Evolutionary conservation across 2,329 filamentous ascomycete species (phyloP), one percentile per base, ranked within the genome.

Genomic region (Penicillium hordei): DNA sequence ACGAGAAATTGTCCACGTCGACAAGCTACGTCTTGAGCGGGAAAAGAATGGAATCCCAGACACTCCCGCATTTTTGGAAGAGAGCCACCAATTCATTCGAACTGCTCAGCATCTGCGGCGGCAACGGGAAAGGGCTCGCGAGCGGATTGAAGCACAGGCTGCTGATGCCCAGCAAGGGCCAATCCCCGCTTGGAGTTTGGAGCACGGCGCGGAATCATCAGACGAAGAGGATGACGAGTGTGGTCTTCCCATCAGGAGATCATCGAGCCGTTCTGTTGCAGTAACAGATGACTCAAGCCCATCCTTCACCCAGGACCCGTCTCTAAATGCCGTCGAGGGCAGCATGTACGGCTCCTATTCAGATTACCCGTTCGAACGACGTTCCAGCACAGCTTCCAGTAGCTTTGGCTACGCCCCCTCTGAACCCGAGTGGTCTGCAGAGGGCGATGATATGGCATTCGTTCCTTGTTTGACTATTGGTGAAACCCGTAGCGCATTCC

Each of bases 381-480:
- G 90, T 4, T 89, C 91, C 34, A 96, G 92, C 70, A 84, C 93
- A 76, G 86, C 89, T 4, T 91, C 90, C 52, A 94, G 90, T 59
- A 75, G 76, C 52, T 68, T 78, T 58, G 75, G 76, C 6, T 75
- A 78, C 57, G 72, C 76, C 34, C 75, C 74, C 1, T 79, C 76
- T 1, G 77, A 79, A 57, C 70, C 75, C 2, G 76, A 79, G 55
- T 76, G 75, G 70, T 69, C 74, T 17, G 69, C 72, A 9, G 76
- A 77, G 48, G 89, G 91, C 36, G 91, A 96, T 66, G 93, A 97
- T 72, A 91, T 91, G 73, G 91, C 89, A 36, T 96, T 94, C 69
- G 93, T 97, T 17, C 94, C 94, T 17, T 92, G 93, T 76, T 90
- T 99, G 77, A 96, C 93, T 0, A 82, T 96, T 36, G 84, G 89